Conservation (phyloP, 2,329 filamentous ascomycete species). For the Ophioceras dolichostomum region DNA sequence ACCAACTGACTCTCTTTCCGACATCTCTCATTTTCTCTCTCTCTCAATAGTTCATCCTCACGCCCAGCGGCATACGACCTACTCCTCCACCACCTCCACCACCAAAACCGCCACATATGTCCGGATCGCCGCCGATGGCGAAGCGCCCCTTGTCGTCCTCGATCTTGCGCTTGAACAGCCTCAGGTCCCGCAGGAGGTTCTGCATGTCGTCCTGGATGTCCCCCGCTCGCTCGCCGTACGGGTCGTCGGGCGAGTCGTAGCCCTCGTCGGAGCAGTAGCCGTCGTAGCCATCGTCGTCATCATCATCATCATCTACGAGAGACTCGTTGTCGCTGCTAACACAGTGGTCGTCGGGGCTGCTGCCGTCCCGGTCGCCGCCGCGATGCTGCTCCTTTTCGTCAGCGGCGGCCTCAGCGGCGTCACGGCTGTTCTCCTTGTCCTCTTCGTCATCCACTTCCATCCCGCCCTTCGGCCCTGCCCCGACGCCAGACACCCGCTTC, state of each 20-base stretch:
- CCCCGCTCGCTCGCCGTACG: slow-evolving; percentile 38
- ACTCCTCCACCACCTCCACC: no score
- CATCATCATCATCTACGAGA: slow-evolving; percentile 7
- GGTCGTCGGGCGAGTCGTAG: slow-evolving; percentile 33
- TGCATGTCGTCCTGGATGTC: slow-evolving; percentile 79
- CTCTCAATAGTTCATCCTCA: slow-evolving; percentile 23
- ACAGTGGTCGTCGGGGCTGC: no score
- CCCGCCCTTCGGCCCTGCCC: slow-evolving; percentile 4
- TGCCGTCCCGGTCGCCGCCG: no score
- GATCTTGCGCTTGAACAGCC: slow-evolving; percentile 74
- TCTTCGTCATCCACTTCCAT: no score
- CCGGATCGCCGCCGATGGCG: slow-evolving; percentile 18
- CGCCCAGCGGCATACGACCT: slow-evolving; percentile 38
- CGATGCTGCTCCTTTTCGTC: background rate
- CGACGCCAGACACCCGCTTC: slow-evolving; percentile 9
- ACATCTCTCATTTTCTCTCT: no score
- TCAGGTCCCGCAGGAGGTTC: slow-evolving; percentile 67
- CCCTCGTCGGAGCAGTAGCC: slow-evolving; percentile 36
- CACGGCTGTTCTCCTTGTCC: no score
- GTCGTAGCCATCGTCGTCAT: slow-evolving; percentile 20
- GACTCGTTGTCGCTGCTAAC: no score
- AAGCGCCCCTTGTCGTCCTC: slow-evolving; percentile 68
- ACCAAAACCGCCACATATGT: no score
- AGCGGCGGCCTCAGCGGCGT: slow-evolving; percentile 4
- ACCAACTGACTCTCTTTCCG: no score